Base-by-base conservation (phyloP, 306 rosid genomes). In the Quercus aquifolioides region DNA sequence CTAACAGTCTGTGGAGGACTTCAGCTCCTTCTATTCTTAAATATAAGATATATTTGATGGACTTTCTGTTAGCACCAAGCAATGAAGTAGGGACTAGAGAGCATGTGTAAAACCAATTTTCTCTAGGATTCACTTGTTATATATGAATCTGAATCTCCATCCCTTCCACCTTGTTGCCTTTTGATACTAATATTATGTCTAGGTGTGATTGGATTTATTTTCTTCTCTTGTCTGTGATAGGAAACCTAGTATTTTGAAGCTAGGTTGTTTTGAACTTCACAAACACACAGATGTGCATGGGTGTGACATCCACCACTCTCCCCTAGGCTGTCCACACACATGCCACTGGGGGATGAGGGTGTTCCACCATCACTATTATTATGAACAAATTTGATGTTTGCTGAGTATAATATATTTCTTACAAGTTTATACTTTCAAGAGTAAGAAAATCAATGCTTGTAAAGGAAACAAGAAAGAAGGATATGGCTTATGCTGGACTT, bases 391-490 rank as follows among this genome's bases (percentile, higher is more conserved):
- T 31, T 33, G 5, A 19, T 20, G 26, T 35, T 59, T 60, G 55
- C 33, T 33, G 41, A 14, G 43, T 35, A 21, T 41, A 14, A 41
- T 35, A 21, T 41, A 13, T 41, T 58, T 33, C 30, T 75, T 26
- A 35, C 41, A 5, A 58, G n/a, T 25, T 21, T 55, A 14, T 14
- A 41, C 15, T 9, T 68, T 35, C 72, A 14, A 33, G 26, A 35
- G 72, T 35, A 25, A 21, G 71, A 59, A 46, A 77, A 75, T 63
- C 60, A 75, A 77, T 19, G 11, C 43, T 67, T 63, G 41, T 14
- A 35, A 35, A 33, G 26, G 51, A 68, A n/a, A 49, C 17, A 12
- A 49, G 17, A 49, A 12, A 49, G 17, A 49, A 49, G 54, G 54
- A 49, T 10, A 12, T 49, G 17, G 54, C 54, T 49, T 49, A 13